These are phyloP conservation scores for Aspergillus unguis DNA, from an alignment of 2,329 filamentous ascomycete genomes.

Conservation along the genomic window DNA sequence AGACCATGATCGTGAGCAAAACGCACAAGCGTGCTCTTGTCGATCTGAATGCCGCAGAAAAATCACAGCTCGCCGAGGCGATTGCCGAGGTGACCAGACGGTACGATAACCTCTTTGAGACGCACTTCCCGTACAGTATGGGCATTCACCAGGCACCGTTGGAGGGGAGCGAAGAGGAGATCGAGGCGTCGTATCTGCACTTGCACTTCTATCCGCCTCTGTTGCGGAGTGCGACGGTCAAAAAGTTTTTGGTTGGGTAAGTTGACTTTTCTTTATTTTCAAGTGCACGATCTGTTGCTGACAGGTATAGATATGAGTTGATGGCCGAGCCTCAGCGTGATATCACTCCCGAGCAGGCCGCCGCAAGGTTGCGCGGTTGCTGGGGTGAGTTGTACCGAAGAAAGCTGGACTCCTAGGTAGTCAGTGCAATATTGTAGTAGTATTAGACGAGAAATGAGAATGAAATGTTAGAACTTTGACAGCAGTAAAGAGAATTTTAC, in stretches of 20 bases:
- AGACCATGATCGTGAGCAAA: conserved; percentile 85
- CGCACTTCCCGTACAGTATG: conserved; percentile 94
- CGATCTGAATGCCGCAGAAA: conserved; percentile 71
- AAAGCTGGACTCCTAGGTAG: conserved; percentile 27
- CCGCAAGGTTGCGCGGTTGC: conserved; percentile 69
- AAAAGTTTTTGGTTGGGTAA: conserved; percentile 87
- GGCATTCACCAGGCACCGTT: conserved; percentile 94
- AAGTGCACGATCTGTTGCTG: conserved; percentile 10
- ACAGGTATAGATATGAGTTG: conserved; percentile 68
- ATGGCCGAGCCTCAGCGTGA: conserved; percentile 97
- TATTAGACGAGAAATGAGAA: conserved; percentile 1
- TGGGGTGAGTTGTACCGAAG: conserved; percentile 82
- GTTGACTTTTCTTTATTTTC: conserved; percentile 18
- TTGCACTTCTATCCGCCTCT: conserved; percentile 97
- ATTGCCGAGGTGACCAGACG: conserved; percentile 84
- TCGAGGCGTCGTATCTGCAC: conserved; percentile 86
- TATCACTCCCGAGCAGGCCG: conserved; percentile 95
- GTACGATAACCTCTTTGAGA: conserved; percentile 97
- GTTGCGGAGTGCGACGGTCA: conserved; percentile 84
- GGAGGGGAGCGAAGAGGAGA: conserved; percentile 73
- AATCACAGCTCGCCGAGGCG: conserved; percentile 71
- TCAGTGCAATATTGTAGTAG: conserved; percentile 4
- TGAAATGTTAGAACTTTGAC: neutral
- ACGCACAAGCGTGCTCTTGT: conserved; percentile 79
- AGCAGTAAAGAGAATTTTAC: neutral